These are phyloP conservation scores for Wickerhamomyces canadensis DNA, from an alignment of 805 yeast genomes.

Conservation along the genomic window DNA sequence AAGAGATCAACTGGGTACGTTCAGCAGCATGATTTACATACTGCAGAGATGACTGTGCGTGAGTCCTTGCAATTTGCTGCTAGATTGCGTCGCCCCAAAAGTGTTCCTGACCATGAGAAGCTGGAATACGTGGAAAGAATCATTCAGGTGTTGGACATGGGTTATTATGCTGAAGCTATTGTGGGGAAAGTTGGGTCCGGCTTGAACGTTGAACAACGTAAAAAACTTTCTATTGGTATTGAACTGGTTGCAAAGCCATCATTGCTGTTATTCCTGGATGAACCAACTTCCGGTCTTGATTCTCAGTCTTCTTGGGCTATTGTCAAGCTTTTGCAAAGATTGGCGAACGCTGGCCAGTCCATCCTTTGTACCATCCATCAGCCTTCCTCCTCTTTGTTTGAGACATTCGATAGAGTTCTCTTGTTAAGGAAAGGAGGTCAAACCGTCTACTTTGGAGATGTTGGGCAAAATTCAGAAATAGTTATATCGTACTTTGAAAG, in stretches of 20 bases:
- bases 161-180: not conserved
- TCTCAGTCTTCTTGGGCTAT: slow-evolving; percentile 1
- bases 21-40: slow-evolving; percentile 1
- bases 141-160: not conserved
- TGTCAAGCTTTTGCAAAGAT: slow-evolving; percentile 39
- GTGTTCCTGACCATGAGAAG: not conserved
- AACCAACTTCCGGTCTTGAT: slow-evolving; percentile 1
- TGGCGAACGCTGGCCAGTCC: slow-evolving; percentile 1
- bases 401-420: slow-evolving; percentile 11
- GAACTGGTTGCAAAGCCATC: slow-evolving; percentile 1
- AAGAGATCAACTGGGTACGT: slow-evolving; percentile 1
- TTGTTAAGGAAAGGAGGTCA: slow-evolving; percentile 64
- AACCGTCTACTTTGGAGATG: slow-evolving; percentile 70
- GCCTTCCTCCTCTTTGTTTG: slow-evolving; percentile 2
- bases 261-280: slow-evolving; percentile 1
- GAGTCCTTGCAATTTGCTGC: slow-evolving; percentile 1
- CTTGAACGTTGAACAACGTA: slow-evolving; percentile 1
- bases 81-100: not conserved
- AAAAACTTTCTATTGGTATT: slow-evolving; percentile 1
- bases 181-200: slow-evolving; percentile 1
- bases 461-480: slow-evolving; percentile 49
- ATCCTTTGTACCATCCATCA: slow-evolving; percentile 33
- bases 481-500: slow-evolving; percentile 41
- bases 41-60: slow-evolving; percentile 1
- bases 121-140: not conserved